Evolutionary conservation across 306 rosid genomes (phyloP), one percentile per base, ranked within the genome.

Genomic region (Sesbania bispinosa): DNA sequence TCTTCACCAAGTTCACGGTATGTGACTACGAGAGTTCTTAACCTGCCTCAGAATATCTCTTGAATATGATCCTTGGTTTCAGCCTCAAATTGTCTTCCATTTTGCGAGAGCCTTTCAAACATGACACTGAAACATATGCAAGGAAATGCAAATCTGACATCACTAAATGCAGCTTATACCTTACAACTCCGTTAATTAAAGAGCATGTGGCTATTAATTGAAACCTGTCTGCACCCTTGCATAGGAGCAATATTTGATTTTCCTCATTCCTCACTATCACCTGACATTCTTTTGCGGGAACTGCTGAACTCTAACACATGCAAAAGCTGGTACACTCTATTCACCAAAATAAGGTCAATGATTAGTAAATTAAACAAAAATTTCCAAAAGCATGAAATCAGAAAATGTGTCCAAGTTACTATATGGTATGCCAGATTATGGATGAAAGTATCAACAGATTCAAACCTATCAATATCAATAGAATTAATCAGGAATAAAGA

Each of bases 161-260:
- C 55, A 58, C 63, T 10, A 76, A 23, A 63, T 11, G 68, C 52
- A 82, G 78, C 79, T 73, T 76, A 67, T 36, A 69, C 58, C 54
- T 53, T 46, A 61, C 41, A 76, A 59, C 48, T 36, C 50, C 61
- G 69, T 46, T 53, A 67, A 59, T 46, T 21, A 60, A 36, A 69
- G 67, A 67, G 68, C 42, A 75, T 46, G 55, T 47, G 60, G 46
- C 62, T 71, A 51, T 33, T 51, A 43, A 64, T 65, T 67, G 79
- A 81, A 83, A 92, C 98, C 96, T 92, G 88, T 92, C 98, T 14
- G 96, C 98, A 64, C 98, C 98, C 85, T 92, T 92, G 91, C 90
- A 80, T 66, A 92, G 81, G 79, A 89, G 96, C 65, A 92, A 75
- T 15, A 86, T 55, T 51, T 80, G 84, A 64, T 82, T 77, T 71